Evolutionary conservation across 768 basidiomycete genomes (phyloP).

Genomic region (Mycena vitilis): DNA sequence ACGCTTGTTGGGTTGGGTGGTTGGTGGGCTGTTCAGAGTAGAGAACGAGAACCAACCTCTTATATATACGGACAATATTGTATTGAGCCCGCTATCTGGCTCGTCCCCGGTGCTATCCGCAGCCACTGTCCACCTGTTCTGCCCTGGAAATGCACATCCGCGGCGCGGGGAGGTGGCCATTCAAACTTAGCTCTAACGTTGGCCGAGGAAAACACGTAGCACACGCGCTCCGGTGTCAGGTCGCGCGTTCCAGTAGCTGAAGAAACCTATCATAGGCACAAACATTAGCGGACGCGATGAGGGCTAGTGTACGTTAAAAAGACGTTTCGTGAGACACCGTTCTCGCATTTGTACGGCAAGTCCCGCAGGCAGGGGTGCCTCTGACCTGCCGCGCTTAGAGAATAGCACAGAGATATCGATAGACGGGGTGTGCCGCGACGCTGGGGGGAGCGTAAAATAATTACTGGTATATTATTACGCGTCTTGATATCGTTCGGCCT

Average conservation of each 20-base stretch:
- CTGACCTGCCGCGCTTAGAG: not conserved
- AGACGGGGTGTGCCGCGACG: constrained; percentile 11
- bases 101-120: constrained; percentile 25
- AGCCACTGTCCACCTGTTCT: not conserved
- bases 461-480: not conserved
- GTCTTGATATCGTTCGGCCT: constrained; percentile 7
- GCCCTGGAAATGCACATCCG: constrained; percentile 14
- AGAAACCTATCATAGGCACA: constrained; percentile 9
- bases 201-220: constrained; percentile 4
- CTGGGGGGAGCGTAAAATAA: constrained; percentile 2
- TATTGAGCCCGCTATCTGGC: constrained; percentile 24
- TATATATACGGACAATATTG: constrained; percentile 22
- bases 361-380: constrained; percentile 4
- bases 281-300: constrained; percentile 2
- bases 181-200: constrained; percentile 10
- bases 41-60: not conserved
- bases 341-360: constrained; percentile 14
- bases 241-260: constrained; percentile 10
- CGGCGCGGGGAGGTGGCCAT: constrained; percentile 23
- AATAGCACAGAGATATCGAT: not conserved
- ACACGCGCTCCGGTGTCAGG: constrained; percentile 1
- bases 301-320: constrained; percentile 15
- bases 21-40: too few species aligned
- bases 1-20: not conserved
- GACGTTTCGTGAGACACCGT: constrained; percentile 25